Base-by-base conservation (phyloP, 192 early-diverging fungal species). In the Funneliformis geosporum region DNA sequence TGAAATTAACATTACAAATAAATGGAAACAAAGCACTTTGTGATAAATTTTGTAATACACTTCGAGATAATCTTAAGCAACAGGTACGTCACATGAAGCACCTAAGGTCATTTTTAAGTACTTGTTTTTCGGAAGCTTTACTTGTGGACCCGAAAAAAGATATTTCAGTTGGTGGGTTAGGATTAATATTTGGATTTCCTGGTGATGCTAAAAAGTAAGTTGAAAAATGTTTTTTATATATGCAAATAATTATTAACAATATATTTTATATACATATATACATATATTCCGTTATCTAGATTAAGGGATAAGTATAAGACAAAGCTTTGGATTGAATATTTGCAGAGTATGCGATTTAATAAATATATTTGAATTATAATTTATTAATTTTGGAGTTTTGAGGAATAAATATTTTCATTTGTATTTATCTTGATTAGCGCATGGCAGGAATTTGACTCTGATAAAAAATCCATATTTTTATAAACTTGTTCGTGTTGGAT, bases 401-500 rank as follows among this genome's bases (percentile, higher is more conserved):
- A 73, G 16, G 16, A 25, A 25, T 68, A 7, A 66, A 42, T 73
- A 25, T 66, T 71, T 67, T 40, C 46, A 27, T 66, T 25, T 27
- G 27, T 11, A 55, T n/a, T 47, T 38, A 27, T 43, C 16, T 73
- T 72, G 25, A 50, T 11, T 60, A 79, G 85, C 83, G 23, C 82
- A 95, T 82, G 97, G 97, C 1, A 88, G 97, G 42, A 96, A 98
- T 72, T 84, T 98, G 84, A 97, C 96, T 2, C 83, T 93, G 43
- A 86, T 96, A 8, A 90, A 93, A 55, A 85, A 90, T 0, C 87
- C 95, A 4, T 95, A 92, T 65, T 97, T 96, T 85, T 89, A 92
- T 70, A 94, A 95, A 69, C 86, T 98, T n/a, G 91, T 97, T 62
- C 91, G 95, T 25, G 91, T 97, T 9, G 97, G 97, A 6, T 85